Base-by-base conservation (phyloP, 306 rosid species). In the Arachis stenosperma region DNA sequence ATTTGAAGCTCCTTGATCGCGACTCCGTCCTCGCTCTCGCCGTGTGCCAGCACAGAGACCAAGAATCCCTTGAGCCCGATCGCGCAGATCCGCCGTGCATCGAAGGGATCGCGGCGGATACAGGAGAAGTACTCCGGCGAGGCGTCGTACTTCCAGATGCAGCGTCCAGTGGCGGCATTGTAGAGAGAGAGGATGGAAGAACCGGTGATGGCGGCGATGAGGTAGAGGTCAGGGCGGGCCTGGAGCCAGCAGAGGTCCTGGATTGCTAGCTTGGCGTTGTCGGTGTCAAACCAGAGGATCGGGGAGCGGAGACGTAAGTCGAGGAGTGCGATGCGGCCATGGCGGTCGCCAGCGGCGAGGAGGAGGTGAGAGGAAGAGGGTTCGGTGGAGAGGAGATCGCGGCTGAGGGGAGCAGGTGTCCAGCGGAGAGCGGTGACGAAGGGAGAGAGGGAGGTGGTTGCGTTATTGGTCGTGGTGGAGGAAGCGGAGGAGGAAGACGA, bases 181-280 rank as follows among this genome's bases (percentile, higher is more conserved):
- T 81, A 91, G 11, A 95, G 86, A 2, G 93, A 88, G 61, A 95
- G 86, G 2, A 87, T 58, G 36, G 98, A 95, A 27, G 90, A 77
- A 0, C 99, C 99, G 46, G 76, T 83, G 41, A 95, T 84, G 0
- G 90, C 90, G 2, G 97, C 98, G 8, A 95, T 84, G 17, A 89
- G 81, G 67, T 60, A 85, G 0, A 81, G 70, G 12, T 91, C 98
- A 12, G 90, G 87, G 6, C 89, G 84, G 5, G 93, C 82, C 65
- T 81, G 96, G 75, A 90, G 85, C 99, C 99, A 95, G n/a, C 97
- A 92, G 37, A 95, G 84, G 75, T 95, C 99, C 81, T 95, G 98
- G 47, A 95, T 58, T 8, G 89, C 96, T 6, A 48, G 70, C 50
- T 83, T 79, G 61, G 84, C 67, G 40, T 87, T 90, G 8, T 97